Conservation (phyloP, 371 early-diverging fungal genomes). For the Chytridium lagenaria region DNA sequence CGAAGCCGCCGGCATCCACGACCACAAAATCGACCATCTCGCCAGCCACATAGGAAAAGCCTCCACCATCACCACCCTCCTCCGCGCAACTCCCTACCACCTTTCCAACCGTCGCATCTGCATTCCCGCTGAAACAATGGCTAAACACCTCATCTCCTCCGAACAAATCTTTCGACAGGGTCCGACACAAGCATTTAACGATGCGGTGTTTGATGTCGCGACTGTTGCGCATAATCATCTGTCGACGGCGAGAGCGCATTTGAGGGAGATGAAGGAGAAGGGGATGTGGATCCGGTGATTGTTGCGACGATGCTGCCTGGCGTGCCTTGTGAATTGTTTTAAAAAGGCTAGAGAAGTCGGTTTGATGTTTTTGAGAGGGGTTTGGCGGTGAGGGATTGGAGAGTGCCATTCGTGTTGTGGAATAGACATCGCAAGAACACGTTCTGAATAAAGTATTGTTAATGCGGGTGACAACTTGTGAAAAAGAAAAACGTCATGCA, state of each 20-base stretch:
- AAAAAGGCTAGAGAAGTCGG: slow-evolving; percentile 66
- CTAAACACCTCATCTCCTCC: slow-evolving; percentile 69
- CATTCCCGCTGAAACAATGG: background rate
- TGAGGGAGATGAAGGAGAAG: slow-evolving; percentile 38
- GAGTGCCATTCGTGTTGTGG: slow-evolving; percentile 69
- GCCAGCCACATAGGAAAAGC: slow-evolving; percentile 91
- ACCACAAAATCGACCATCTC: slow-evolving; percentile 87
- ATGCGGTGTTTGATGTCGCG: slow-evolving; percentile 80
- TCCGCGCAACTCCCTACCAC: slow-evolving; percentile 75
- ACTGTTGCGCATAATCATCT: slow-evolving; percentile 83
- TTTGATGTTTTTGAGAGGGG: slow-evolving; percentile 75
- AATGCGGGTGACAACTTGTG: no score
- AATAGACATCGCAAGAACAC: slow-evolving; percentile 30
- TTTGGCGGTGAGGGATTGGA: slow-evolving; percentile 70
- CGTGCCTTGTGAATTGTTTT: slow-evolving; percentile 65
- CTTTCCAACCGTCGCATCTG: slow-evolving; percentile 67
- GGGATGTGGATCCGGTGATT: slow-evolving; percentile 43
- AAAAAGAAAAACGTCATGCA: no score
- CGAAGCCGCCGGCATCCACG: slow-evolving; percentile 81
- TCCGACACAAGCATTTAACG: slow-evolving; percentile 62
- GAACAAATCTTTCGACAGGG: slow-evolving; percentile 70
- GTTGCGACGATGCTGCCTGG: slow-evolving; percentile 72
- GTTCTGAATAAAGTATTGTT: no score
- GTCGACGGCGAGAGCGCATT: slow-evolving; percentile 72
- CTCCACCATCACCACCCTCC: slow-evolving; percentile 76